A percentile compares a stretch with the other conserved stretches of the same genome.
phyloP scores from a whole-genome alignment of 2,329 filamentous ascomycete species.

The Colletotrichum ledebouriae region DNA sequence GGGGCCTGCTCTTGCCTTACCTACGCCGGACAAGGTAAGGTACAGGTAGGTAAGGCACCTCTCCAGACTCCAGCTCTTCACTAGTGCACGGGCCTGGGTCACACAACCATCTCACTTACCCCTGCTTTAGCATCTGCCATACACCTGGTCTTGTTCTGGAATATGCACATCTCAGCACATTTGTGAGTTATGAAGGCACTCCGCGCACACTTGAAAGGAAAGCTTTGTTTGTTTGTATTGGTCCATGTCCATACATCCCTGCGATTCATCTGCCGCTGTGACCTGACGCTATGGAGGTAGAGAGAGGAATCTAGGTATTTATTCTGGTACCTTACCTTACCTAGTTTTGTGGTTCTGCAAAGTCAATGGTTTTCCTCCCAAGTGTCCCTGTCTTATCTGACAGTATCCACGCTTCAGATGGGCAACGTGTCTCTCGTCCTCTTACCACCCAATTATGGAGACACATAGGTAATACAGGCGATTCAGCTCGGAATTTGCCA shows the following conservation, averaged over 20 bases:
- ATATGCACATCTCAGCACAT: slow-evolving; percentile 34
- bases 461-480: too few species aligned
- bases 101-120: slow-evolving; percentile 35
- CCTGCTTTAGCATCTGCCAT: slow-evolving; percentile 38
- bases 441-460: not conserved
- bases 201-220: slow-evolving; percentile 7
- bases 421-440: not conserved
- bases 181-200: slow-evolving; percentile 24
- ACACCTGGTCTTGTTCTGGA: slow-evolving; percentile 12
- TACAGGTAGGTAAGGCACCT: too few species aligned
- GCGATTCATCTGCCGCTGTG: slow-evolving; percentile 8
- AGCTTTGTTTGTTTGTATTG: not conserved
- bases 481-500: not conserved
- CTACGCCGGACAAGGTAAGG: not conserved
- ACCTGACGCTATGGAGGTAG: not conserved
- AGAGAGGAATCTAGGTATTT: too few species aligned
- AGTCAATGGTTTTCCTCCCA: not conserved
- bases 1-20: slow-evolving; percentile 14
- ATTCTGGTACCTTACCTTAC: not conserved
- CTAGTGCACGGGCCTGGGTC: slow-evolving; percentile 31
- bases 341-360: not conserved
- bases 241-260: not conserved
- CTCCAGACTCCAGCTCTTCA: not conserved
- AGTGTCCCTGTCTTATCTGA: too few species aligned
- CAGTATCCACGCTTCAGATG: slow-evolving; percentile 1